A percentile compares a stretch with the other conserved stretches of the same genome.
phyloP scores from a whole-genome alignment of 345 rosid genomes.

The Syzygium aromaticum region DNA sequence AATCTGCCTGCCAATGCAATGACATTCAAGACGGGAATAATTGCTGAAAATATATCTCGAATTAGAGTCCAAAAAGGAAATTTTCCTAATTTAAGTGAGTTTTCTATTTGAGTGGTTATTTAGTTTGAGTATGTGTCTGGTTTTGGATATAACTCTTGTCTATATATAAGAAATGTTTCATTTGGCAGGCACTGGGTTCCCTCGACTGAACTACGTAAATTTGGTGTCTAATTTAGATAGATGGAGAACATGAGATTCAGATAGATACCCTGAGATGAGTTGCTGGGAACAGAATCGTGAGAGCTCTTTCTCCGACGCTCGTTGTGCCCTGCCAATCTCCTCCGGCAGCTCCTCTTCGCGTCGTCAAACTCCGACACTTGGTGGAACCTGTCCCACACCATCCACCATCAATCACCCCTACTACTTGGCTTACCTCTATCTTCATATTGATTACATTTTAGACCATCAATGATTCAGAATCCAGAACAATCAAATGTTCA shows the following conservation, averaged over 20 bases:
- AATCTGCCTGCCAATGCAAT: not conserved
- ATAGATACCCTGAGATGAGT: slow-evolving; percentile 26
- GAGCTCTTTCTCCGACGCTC: slow-evolving; percentile 55
- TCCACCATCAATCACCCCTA: not conserved
- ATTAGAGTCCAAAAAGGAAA: no score
- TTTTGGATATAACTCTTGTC: no score
- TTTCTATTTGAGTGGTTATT: no score
- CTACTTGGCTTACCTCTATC: not conserved
- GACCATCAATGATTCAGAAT: not conserved
- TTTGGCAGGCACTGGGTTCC: not conserved
- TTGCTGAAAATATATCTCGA: not conserved
- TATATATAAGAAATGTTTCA: no score
- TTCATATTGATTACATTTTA: not conserved
- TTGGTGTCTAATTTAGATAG: no score
- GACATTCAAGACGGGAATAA: not conserved
- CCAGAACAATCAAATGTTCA: not conserved
- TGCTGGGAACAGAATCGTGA: slow-evolving; percentile 26
- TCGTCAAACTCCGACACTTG: slow-evolving; percentile 52
- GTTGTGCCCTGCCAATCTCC: slow-evolving; percentile 64
- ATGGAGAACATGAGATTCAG: not conserved
- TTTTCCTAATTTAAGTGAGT: no score
- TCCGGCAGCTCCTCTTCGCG: slow-evolving; percentile 57
- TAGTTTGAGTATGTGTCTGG: not conserved
- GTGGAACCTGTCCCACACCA: slow-evolving; percentile 35
- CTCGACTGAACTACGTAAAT: no score